Base-by-base conservation (phyloP, 2,329 filamentous ascomycete genomes). In the Anisogramma anomala region DNA sequence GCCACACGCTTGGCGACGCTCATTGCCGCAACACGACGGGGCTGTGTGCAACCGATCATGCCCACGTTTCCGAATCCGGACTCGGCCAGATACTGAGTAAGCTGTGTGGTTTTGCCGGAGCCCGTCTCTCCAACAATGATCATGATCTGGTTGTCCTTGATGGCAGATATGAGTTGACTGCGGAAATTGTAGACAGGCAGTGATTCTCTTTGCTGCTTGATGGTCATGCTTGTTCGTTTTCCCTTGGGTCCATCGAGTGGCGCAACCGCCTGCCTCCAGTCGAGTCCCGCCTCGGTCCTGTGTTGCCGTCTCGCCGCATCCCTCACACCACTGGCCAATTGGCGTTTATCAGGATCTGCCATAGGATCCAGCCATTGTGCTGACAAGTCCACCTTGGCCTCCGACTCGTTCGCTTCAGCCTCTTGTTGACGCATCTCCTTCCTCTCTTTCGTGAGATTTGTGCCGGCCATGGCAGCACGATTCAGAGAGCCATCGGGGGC, bases 401-500 rank as follows among this genome's bases (percentile, higher is more conserved):
- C 78, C 47, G 91, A 78, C 17, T 86, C 82, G 65, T 63, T 83
- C 66, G 62, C 86, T 45, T 93, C 83, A 0, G 77, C 79, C 61
- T 98, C 89, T 56, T 93, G 83, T 54, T 94, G 85, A 46, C 85
- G 79, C 50, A 95, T 53, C 46, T 98, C 91, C 57, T 86, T 80
- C 39, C 91, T 73, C 57, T 98, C 91, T 58, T 91, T 94, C 3
- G 89, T 84, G 11, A 98, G 64, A 4, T 79, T 74, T 13, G 89
- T 88, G 33, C 91, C 89, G 7, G 88, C 81, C 84, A 96, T 94
- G 13, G 93, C 93, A 35, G 93, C 86, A 54, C 91, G 76, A 58
- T 98, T 98, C 61, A 98, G 79, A 3, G 89, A 96, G n/a, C 91
- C 91, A 60, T 98, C 91, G 0, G 91, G 93, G 1, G 91, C 91